Conservation (phyloP, 305 asterid genomes). For the Ajuga reptans region DNA sequence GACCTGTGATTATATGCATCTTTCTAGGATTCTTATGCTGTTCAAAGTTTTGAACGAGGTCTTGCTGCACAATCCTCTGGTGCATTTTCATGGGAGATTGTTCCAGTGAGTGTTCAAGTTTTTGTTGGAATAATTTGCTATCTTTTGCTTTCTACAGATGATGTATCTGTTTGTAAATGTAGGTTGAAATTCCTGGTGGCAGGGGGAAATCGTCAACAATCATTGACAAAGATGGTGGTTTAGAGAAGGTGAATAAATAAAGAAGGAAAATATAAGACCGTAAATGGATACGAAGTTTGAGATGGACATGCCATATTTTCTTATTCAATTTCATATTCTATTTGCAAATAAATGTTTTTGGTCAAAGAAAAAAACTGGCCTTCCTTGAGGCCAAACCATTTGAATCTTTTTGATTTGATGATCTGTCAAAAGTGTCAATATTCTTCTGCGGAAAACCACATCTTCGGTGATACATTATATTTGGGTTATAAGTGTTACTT, state of each 20-base stretch:
- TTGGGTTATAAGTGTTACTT: not conserved
- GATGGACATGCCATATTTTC: constrained; percentile 3
- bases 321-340: not conserved
- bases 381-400: not conserved
- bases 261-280: not conserved
- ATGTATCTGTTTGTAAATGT: constrained; percentile 16
- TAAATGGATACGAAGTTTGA: not conserved
- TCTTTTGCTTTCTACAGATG: not conserved
- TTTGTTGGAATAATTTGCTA: not conserved
- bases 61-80: constrained; percentile 66
- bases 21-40: constrained; percentile 71
- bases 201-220: constrained; percentile 55
- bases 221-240: constrained; percentile 73
- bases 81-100: constrained; percentile 87
- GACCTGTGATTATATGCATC: constrained; percentile 3
- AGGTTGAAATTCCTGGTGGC: constrained; percentile 74
- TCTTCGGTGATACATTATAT: not conserved
- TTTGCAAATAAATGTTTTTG: not conserved
- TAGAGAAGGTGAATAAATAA: constrained; percentile 47
- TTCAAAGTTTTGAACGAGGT: constrained; percentile 86
- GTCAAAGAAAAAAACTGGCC: not conserved
- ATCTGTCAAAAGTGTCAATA: not conserved
- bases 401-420: not conserved
- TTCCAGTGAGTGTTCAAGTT: constrained; percentile 46
- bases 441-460: not conserved